A percentile compares a stretch with the other conserved stretches of the same genome.
Evolutionary conservation across 257 asterid species (phyloP).

Genomic region (Echium plantagineum): DNA sequence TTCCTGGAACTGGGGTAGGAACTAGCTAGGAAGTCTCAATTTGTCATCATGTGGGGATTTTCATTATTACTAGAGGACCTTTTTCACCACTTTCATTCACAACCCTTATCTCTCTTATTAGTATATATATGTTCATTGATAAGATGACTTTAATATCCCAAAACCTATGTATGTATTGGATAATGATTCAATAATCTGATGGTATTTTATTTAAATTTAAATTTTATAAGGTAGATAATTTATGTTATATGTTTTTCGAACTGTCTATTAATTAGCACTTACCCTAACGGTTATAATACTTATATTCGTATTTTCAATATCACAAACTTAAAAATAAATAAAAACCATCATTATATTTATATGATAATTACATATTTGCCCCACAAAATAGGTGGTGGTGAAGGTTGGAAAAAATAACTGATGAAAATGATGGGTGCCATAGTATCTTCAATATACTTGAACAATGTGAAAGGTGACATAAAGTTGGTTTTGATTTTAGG

Average conservation of each 20-base stretch:
- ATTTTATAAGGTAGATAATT: too few species aligned
- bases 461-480: slow-evolving; percentile 29
- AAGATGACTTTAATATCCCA: slow-evolving; percentile 28
- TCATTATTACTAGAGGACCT: slow-evolving; percentile 16
- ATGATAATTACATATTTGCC: slow-evolving; percentile 1
- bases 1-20: slow-evolving; percentile 18
- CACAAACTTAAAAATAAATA: too few species aligned
- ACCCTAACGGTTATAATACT: too few species aligned
- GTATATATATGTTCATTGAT: slow-evolving; percentile 17
- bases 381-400: slow-evolving; percentile 25
- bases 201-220: too few species aligned
- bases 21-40: slow-evolving; percentile 22
- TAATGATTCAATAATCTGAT: too few species aligned
- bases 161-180: neutral
- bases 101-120: slow-evolving; percentile 11
- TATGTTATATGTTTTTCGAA: too few species aligned
- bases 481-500: slow-evolving; percentile 16
- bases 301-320: too few species aligned
- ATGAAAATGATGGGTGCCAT: slow-evolving; percentile 38
- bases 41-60: slow-evolving; percentile 31
- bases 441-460: slow-evolving; percentile 16
- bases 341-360: slow-evolving; percentile 12
- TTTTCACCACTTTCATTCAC: slow-evolving; percentile 6
- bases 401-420: slow-evolving; percentile 21
- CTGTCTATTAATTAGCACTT: too few species aligned